Evolutionary conservation across 2,329 filamentous ascomycete genomes (phyloP), one percentile per base, ranked within the genome.

Genomic region (Colletotrichum phormii): DNA sequence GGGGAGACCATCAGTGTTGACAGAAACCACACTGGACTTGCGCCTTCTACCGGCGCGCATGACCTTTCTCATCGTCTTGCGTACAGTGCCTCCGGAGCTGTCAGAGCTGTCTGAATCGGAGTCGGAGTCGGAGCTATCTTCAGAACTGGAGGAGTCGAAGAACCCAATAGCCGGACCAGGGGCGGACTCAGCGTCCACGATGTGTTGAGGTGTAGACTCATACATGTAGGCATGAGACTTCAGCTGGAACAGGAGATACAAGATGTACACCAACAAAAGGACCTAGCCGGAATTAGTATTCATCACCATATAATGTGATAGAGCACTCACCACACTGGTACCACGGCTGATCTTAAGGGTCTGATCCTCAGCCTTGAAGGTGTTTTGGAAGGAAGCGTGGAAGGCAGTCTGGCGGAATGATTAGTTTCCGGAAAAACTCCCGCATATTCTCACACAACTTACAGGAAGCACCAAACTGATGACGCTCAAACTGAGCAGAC

Each of bases 211-310:
- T 5, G 94, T 98, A 76, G 95, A 97, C 82, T 95, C 93, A 77
- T 98, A 97, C 86, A 98, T 91, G 83, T 97, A 97, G 9, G 94
- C 89, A 80, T 98, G 95, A 1, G 95, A 97, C 83, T 97, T 97
- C 73, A 98, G 89, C 84, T 97, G 95, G 83, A 98, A 98, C 24
- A 97, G 80, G 42, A 98, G 89, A 79, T 97, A 98, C 22, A 97
- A 84, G 58, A 91, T 84, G 80, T 98, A 98, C 12, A 98, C 92
- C 42, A 97, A 80, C 2, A 97, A 87, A 9, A 98, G 85, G 64
- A 97, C 87, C 90, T 92, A 60, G 13, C n/a, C 5, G 18, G 5
- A 3, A 55, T 67, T 62, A 7, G 22, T 59, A 61, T 78, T 71
- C n/a, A 68, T 9, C 8, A 8, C 15, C 33, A 18, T 4, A 8